Conservation (phyloP, 768 basidiomycete genomes). For the Harrya chromipes region DNA sequence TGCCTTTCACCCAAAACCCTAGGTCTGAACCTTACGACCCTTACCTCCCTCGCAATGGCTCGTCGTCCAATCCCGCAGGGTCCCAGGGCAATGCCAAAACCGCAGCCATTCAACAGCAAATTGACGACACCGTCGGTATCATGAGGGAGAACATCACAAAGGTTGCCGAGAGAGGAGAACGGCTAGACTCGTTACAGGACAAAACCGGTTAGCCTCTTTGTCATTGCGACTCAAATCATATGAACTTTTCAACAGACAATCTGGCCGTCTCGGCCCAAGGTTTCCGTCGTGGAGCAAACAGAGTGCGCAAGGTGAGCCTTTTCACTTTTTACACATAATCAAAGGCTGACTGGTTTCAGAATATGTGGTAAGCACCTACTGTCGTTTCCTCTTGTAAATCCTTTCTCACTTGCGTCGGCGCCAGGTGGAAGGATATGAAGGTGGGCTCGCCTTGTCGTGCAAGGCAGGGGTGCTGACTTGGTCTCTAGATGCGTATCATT, state of each 20-base stretch:
- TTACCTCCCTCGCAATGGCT: conserved; percentile 86
- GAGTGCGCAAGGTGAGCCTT: conserved; percentile 82
- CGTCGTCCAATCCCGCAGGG: conserved; percentile 52
- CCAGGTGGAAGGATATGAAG: conserved; percentile 98
- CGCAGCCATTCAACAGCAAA: conserved; percentile 93
- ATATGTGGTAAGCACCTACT: conserved; percentile 75
- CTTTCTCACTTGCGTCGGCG: conserved; percentile 8
- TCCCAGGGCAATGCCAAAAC: conserved; percentile 72
- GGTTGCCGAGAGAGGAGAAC: conserved; percentile 92
- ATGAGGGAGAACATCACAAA: conserved; percentile 98
- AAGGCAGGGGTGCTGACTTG: conserved; percentile 8
- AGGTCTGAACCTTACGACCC: conserved; percentile 99
- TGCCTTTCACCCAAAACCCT: conserved; percentile 12
- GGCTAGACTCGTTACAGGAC: conserved; percentile 91
- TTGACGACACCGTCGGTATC: conserved; percentile 94
- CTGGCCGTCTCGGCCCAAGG: conserved; percentile 98
- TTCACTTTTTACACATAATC: not conserved
- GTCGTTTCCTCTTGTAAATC: not conserved
- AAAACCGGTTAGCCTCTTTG: conserved; percentile 81
- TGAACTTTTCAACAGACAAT: conserved; percentile 58
- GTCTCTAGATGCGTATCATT: conserved; percentile 87
- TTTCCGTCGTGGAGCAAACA: conserved; percentile 95
- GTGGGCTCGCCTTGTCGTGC: conserved; percentile 36
- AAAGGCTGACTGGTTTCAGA: conserved; percentile 42
- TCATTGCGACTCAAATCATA: not conserved